A percentile compares a stretch with the other conserved stretches of the same genome.
These are phyloP conservation scores for Aschersonia sp. DNA, from an alignment of 2,329 filamentous ascomycete genomes.

Conservation along the genomic window DNA sequence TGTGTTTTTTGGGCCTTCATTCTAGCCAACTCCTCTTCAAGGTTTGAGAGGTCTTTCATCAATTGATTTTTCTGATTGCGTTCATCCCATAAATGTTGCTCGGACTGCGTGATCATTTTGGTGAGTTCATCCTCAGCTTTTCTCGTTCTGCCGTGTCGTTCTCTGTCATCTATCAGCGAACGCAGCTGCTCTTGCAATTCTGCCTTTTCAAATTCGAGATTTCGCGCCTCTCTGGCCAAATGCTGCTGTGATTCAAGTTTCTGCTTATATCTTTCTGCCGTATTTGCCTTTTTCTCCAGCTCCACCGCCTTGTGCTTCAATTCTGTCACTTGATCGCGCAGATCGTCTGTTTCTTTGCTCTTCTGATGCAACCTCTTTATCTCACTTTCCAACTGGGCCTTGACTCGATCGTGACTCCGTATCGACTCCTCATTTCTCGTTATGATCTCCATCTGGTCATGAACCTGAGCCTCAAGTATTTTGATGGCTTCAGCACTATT, in stretches of 20 bases:
- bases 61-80: conserved; percentile 30
- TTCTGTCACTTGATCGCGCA: conserved; percentile 45
- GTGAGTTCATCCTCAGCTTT: conserved; percentile 24
- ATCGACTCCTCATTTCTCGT: conserved; percentile 45
- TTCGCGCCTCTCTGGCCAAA: conserved; percentile 39
- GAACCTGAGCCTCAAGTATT: conserved; percentile 40
- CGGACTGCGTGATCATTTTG: conserved; percentile 25
- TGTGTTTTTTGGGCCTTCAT: conserved; percentile 30
- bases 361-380: conserved; percentile 30
- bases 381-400: conserved; percentile 43
- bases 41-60: conserved; percentile 26
- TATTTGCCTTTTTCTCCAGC: conserved; percentile 47
- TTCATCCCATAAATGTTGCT: conserved; percentile 26
- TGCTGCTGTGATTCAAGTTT: conserved; percentile 44
- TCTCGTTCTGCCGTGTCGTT: conserved; percentile 16
- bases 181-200: conserved; percentile 34
- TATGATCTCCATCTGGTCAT: conserved; percentile 58
- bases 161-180: conserved; percentile 19
- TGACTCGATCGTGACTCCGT: conserved; percentile 17
- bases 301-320: conserved; percentile 44
- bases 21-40: conserved; percentile 32
- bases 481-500: conserved; percentile 36
- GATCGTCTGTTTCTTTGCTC: conserved; percentile 32
- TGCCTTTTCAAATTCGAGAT: conserved; percentile 38
- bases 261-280: conserved; percentile 45